Evolutionary conservation across 2,329 filamentous ascomycete genomes (phyloP).

Genomic region (Fusarium xylarioides): DNA sequence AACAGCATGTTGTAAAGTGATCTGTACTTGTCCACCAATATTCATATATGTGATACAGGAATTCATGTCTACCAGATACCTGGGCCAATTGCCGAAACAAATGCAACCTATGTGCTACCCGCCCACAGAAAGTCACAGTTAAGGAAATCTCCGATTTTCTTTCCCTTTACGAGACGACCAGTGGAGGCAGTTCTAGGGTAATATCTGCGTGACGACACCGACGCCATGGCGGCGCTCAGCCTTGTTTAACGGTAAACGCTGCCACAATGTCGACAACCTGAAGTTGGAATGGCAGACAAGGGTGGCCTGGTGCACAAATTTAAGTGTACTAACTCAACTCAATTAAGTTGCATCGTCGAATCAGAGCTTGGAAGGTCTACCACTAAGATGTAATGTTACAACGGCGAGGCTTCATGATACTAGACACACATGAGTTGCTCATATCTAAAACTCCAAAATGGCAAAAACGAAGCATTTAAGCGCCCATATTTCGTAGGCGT

Average conservation of each 20-base stretch:
- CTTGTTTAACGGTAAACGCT: slow-evolving; percentile 21
- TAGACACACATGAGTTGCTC: not conserved
- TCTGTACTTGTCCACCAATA: not conserved
- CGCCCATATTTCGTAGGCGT: not conserved
- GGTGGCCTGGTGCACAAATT: not conserved
- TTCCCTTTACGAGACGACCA: not conserved
- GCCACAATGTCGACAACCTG: not conserved
- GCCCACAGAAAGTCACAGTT: not conserved
- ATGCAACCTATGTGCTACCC: not conserved
- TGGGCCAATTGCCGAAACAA: slow-evolving; percentile 2
- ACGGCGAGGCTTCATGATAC: not conserved
- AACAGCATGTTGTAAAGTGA: not conserved
- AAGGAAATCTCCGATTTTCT: slow-evolving; percentile 11
- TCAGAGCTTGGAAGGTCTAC: slow-evolving; percentile 9
- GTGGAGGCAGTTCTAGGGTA: not conserved
- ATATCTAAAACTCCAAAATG: not conserved
- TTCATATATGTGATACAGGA: not conserved
- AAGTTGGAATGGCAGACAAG: not conserved
- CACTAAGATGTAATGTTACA: not conserved
- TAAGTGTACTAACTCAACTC: not conserved
- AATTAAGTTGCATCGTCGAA: not conserved
- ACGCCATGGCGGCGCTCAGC: slow-evolving; percentile 36
- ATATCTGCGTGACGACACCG: slow-evolving; percentile 11
- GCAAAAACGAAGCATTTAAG: not conserved
- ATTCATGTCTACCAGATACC: not conserved